Evolutionary conservation across 2,329 filamentous ascomycete genomes (phyloP).

Genomic region (Thelonectria rubi): DNA sequence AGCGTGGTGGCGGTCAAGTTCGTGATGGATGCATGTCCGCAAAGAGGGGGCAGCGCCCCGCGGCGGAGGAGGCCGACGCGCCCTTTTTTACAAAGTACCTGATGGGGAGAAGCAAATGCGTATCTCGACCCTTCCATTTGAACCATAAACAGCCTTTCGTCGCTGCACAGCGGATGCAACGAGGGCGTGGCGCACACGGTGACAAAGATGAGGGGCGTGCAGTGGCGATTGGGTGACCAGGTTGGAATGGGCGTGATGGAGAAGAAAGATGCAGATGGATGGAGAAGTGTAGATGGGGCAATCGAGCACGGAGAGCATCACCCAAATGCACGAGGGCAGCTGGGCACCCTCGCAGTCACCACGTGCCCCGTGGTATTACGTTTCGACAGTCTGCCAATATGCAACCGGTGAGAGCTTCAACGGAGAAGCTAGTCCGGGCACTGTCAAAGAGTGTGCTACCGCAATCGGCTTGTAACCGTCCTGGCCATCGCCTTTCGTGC

Average conservation of each 20-base stretch:
- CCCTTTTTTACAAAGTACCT: too few relatives aligned
- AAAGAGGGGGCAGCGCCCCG: not conserved
- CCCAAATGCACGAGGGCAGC: not conserved
- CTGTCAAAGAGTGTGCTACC: not conserved
- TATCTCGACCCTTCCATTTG: not conserved
- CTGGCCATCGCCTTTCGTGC: too few relatives aligned
- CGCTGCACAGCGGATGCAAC: slow-evolving; percentile 9
- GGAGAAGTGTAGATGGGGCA: slow-evolving; percentile 5
- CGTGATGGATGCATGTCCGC: not conserved
- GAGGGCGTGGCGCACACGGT: slow-evolving; percentile 9
- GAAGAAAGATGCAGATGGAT: slow-evolving; percentile 2
- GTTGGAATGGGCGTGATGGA: slow-evolving; percentile 9
- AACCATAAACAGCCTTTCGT: not conserved
- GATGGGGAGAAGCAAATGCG: too few relatives aligned
- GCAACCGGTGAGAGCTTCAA: slow-evolving; percentile 19
- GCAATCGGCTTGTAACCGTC: too few relatives aligned
- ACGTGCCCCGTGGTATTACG: slow-evolving; percentile 8
- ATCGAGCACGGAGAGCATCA: not conserved
- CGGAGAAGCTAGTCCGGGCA: slow-evolving; percentile 4
- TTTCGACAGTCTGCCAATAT: not conserved
- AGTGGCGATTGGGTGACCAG: slow-evolving; percentile 21
- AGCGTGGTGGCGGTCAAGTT: slow-evolving; percentile 19
- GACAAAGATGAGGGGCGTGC: slow-evolving; percentile 12
- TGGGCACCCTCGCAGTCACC: slow-evolving; percentile 11
- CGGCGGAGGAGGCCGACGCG: not conserved